Base-by-base conservation (phyloP, 192 early-diverging fungal genomes). In the Tieghemiomyces parasiticus region DNA sequence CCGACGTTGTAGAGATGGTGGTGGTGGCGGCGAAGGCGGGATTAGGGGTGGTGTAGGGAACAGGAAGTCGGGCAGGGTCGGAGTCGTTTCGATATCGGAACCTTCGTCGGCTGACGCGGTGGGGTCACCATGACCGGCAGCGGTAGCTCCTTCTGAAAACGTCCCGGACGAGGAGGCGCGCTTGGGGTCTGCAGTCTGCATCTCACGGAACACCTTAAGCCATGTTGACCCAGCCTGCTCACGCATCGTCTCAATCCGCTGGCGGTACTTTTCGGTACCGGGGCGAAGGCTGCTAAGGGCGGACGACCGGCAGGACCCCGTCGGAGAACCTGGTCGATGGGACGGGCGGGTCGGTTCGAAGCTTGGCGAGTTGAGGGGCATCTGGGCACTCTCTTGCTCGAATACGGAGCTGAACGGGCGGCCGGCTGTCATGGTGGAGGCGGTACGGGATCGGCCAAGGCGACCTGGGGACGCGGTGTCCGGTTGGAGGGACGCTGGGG, bases 121-220 rank as follows among this genome's bases (percentile, higher is more conserved):
- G 47, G 22, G 4, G 24, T 22, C 20, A n/a, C n/a, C 13, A n/a
- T 22, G 24, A 6, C 47, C 4, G 47, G 13, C 47, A n/a, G 10
- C 4, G 47, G 14, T 4, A 25, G 47, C 13, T 9, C 20, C 9
- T 6, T 22, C 13, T 22, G 14, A 25, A 22, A 14, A 48, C 6
- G 13, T 22, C 4, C 20, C 10, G 47, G 4, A 6, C 6, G 10
- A 22, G 47, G 47, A 13, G 4, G 13, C 47, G 24, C 6, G 47
- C 20, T 4, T 22, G 9, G 24, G 54, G 54, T 13, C 16, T 20
- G n/a, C 16, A 4, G 10, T 4, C 20, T 56, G 54, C 54, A 56
- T 56, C 24, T 56, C 54, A n/a, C 34, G 32, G 32, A 56, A 56
- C 31, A 33, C 54, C 24, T 56, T 56, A 16, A 56, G 32, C 54